Conservation (phyloP, 768 basidiomycete genomes). For the Boletus rubroflammeus region DNA sequence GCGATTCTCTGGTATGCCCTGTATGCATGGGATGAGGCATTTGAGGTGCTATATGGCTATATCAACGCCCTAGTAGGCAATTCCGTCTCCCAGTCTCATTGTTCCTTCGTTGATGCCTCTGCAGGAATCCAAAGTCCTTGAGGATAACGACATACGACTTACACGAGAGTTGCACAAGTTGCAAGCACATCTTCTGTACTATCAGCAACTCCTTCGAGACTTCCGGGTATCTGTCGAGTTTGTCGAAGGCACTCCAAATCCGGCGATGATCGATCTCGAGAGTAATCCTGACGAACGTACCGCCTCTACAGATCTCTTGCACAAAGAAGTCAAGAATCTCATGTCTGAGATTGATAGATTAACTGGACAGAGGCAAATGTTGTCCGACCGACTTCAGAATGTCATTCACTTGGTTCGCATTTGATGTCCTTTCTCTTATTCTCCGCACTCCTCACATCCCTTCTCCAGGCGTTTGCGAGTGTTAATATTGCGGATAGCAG, state of each 20-base stretch:
- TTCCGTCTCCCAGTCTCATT: background rate
- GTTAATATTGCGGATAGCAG: constrained; percentile 54
- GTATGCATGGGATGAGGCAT: constrained; percentile 61
- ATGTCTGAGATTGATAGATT: constrained; percentile 48
- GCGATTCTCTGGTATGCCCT: constrained; percentile 55
- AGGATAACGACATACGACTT: constrained; percentile 37
- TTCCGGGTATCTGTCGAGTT: constrained; percentile 50
- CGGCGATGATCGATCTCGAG: constrained; percentile 36
- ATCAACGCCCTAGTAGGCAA: constrained; percentile 45
- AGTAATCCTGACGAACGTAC: constrained; percentile 1
- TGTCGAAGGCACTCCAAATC: constrained; percentile 45
- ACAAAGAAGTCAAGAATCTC: constrained; percentile 46
- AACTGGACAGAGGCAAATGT: constrained; percentile 31
- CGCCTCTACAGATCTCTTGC: constrained; percentile 37
- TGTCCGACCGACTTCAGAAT: constrained; percentile 33
- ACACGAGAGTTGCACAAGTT: constrained; percentile 56
- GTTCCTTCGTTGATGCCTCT: background rate
- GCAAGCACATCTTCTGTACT: constrained; percentile 57
- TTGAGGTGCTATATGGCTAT: constrained; percentile 49
- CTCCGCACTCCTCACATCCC: background rate
- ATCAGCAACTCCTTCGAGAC: constrained; percentile 50
- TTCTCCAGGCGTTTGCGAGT: constrained; percentile 51
- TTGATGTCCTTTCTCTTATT: background rate
- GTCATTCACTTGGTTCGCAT: constrained; percentile 32
- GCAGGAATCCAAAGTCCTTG: constrained; percentile 47